Evolutionary conservation across 257 asterid genomes (phyloP), one percentile per base, ranked within the genome.

Genomic region (Nicotiana obtusifolia): DNA sequence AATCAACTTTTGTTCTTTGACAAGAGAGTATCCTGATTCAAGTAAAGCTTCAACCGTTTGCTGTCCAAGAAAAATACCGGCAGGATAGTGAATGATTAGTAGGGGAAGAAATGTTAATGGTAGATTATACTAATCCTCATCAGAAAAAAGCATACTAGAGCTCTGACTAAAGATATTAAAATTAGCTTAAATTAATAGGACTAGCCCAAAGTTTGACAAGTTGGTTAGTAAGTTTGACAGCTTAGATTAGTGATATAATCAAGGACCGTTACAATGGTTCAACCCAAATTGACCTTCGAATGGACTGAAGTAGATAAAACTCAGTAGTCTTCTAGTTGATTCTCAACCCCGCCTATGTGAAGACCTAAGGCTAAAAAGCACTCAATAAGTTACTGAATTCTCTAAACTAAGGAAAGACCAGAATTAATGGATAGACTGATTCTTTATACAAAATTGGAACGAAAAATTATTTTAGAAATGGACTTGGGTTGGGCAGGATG

Each of bases 11-110:
- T 95, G 99, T 89, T 95, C 99, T 83, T 66, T 87, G 30, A 89
- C 82, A 28, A 95, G 98, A 85, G 90, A 91, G 81, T 87, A 71
- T 73, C 97, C 99, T 20, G 99, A 89, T 84, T 92, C 96, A 41
- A 95, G 89, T 78, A 93, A 87, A 24, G 93, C 93, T 87, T 93
- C 96, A 86, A 92, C 26, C 1, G 93, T 93, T 93, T 94, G 97
- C 98, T 94, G 95, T 83, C 76, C 65, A 76, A 53, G 71, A 80
- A 67, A 64, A 24, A 66, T 20, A 84, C 44, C 19, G 78, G 20
- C 41, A 24, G 7, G 64, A 76, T 64, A 60, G 41, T 19, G 65
- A 61, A 57, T 31, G 49, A 26, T 77, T 73, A 62, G 28, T 20
- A 10, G 2, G 31, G 11, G 7, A 22, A 24, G 31, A 68, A 26